Conservation (phyloP, 2,329 filamentous ascomycete genomes). For the Aureobasidium sp. region DNA sequence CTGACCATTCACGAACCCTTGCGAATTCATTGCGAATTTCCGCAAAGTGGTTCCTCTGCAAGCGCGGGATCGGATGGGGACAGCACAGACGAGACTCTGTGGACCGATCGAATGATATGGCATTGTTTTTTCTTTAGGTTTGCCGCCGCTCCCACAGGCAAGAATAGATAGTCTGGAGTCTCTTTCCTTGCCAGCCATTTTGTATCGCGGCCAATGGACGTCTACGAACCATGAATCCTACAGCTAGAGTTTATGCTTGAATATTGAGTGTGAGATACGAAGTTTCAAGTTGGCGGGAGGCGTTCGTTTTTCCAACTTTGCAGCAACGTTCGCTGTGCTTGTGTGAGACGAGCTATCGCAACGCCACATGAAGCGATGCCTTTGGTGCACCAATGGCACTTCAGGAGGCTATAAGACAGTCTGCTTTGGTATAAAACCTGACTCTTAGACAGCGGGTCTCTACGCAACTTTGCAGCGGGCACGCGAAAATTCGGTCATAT, state of each 20-base stretch:
- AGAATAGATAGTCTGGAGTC: neutral
- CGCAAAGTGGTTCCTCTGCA: neutral
- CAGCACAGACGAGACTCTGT: neutral
- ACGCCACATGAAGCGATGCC: neutral
- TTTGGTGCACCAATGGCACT: neutral
- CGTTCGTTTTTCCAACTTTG: neutral
- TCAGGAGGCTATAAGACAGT: neutral
- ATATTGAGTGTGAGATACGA: neutral
- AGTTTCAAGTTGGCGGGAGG: neutral
- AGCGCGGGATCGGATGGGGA: neutral
- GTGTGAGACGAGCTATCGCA: neutral
- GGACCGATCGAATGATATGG: neutral
- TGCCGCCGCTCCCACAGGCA: neutral
- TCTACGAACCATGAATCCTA: neutral
- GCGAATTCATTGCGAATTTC: neutral
- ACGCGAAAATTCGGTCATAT: neutral
- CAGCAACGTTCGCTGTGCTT: neutral
- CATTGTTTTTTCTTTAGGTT: neutral
- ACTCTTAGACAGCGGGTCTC: neutral
- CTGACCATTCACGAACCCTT: neutral
- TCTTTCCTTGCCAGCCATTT: neutral
- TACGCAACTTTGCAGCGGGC: too few relatives aligned
- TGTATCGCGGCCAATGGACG: neutral
- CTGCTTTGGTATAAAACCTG: neutral
- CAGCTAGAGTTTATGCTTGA: neutral